These are phyloP conservation scores for Neofusicoccum sp. DNA, from an alignment of 2,329 filamentous ascomycete species.

Conservation along the genomic window DNA sequence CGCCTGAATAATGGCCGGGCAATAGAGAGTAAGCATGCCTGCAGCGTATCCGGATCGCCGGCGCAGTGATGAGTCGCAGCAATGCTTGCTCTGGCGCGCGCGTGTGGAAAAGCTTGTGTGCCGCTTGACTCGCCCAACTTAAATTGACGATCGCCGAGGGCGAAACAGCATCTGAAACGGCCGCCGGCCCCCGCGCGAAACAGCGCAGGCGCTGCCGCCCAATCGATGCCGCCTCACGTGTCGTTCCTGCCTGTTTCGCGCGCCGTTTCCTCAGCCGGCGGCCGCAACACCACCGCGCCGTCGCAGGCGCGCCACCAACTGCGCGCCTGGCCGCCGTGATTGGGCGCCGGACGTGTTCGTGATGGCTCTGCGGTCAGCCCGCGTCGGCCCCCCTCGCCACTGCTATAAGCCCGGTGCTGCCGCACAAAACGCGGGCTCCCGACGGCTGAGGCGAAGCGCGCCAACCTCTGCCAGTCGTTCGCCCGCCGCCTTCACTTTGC, in stretches of 20 bases:
- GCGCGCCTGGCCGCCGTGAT: neutral
- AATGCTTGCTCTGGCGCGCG: constrained; percentile 1
- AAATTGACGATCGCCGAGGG: constrained; percentile 8
- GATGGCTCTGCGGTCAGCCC: neutral
- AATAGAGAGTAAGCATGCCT: constrained; percentile 9
- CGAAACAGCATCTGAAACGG: constrained; percentile 13
- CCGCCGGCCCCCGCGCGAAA: constrained; percentile 6
- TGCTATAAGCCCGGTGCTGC: neutral
- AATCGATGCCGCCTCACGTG: constrained; percentile 1
- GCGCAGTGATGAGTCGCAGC: constrained; percentile 10
- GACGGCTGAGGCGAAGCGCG: neutral
- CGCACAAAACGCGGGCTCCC: neutral
- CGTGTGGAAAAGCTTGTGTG: constrained; percentile 15
- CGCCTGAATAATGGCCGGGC: neutral
- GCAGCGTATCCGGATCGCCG: constrained; percentile 11
- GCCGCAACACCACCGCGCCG: too few species aligned
- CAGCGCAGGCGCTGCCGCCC: neutral
- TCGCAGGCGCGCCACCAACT: too few species aligned
- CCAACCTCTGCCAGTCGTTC: constrained; percentile 1
- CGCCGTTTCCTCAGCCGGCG: neutral
- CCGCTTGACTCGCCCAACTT: constrained; percentile 12
- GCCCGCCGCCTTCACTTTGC: constrained; percentile 5
- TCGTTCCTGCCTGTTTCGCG: constrained; percentile 7
- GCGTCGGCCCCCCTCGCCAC: neutral
- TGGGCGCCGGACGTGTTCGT: neutral